Conservation (phyloP, 2,329 filamentous ascomycete genomes). For the Lecanicillium sp. region DNA sequence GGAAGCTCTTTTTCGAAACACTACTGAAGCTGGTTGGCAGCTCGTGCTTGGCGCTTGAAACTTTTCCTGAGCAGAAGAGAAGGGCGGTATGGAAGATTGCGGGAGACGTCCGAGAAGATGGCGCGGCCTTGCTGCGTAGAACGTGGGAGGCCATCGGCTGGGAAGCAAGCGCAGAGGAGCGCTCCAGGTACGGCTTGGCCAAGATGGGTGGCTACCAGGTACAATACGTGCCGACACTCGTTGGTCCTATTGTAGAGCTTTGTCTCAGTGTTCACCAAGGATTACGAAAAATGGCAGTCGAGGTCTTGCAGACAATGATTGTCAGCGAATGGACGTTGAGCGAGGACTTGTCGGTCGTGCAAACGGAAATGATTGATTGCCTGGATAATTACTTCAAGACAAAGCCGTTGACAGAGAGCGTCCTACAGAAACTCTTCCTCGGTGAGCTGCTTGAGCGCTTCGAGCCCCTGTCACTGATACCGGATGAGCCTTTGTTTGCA, state of each 20-base stretch:
- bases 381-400: slow-evolving; percentile 85
- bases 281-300: slow-evolving; percentile 78
- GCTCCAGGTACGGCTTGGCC: slow-evolving; percentile 64
- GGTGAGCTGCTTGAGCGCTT: slow-evolving; percentile 77
- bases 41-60: slow-evolving; percentile 81
- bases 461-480: slow-evolving; percentile 54
- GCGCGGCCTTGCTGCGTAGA: slow-evolving; percentile 73
- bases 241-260: slow-evolving; percentile 84
- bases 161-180: slow-evolving; percentile 80
- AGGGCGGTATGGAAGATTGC: slow-evolving; percentile 98
- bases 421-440: slow-evolving; percentile 88
- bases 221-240: slow-evolving; percentile 89
- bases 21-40: slow-evolving; percentile 85
- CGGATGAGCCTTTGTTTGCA: slow-evolving; percentile 64
- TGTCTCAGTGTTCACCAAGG: slow-evolving; percentile 94
- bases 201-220: slow-evolving; percentile 96
- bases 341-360: slow-evolving; percentile 82
- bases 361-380: slow-evolving; percentile 94
- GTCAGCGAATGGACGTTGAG: slow-evolving; percentile 96
- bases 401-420: slow-evolving; percentile 78
- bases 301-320: slow-evolving; percentile 95
- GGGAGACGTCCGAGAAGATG: slow-evolving; percentile 86
- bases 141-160: slow-evolving; percentile 96
- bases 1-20: slow-evolving; percentile 88
- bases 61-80: slow-evolving; percentile 93